phyloP scores from a whole-genome alignment of 805 yeast genomes.

The Myxozyma neotropica region DNA sequence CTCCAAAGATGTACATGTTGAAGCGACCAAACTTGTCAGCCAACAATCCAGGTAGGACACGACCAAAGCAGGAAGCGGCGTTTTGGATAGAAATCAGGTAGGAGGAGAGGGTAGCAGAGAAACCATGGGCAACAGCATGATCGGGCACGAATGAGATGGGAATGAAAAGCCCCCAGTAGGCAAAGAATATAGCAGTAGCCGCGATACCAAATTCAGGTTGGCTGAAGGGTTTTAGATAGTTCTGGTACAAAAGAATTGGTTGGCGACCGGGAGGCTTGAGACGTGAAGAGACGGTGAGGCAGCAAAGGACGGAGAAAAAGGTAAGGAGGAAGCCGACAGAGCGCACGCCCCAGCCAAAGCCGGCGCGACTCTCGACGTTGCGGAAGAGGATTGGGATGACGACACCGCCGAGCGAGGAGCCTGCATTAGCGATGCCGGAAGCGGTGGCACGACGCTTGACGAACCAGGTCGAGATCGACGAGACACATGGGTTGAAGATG shows the following conservation, averaged over 20 bases:
- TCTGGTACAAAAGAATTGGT: constrained; percentile 14
- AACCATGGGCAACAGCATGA: constrained; percentile 38
- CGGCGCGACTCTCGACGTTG: constrained; percentile 47
- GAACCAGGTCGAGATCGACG: constrained; percentile 53
- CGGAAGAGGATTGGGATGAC: constrained; percentile 53
- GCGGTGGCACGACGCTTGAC: constrained; percentile 49
- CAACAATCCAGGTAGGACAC: constrained; percentile 52
- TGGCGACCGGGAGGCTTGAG: constrained; percentile 29
- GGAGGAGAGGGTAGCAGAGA: constrained; percentile 27
- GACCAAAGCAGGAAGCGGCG: constrained; percentile 50
- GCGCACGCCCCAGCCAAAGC: constrained; percentile 59
- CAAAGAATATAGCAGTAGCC: constrained; percentile 37
- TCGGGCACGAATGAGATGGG: constrained; percentile 41
- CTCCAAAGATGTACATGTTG: constrained; percentile 45
- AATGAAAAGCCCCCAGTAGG: constrained; percentile 40
- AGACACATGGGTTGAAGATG: constrained; percentile 50
- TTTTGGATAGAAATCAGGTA: constrained; percentile 43
- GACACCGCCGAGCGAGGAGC: constrained; percentile 57
- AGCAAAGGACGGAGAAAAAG: constrained; percentile 37
- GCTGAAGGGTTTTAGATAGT: constrained; percentile 35
- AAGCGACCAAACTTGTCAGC: constrained; percentile 54
- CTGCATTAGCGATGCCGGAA: constrained; percentile 51
- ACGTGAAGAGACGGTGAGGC: constrained; percentile 38
- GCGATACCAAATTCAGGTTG: constrained; percentile 37
- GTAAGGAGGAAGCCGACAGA: constrained; percentile 51